Base-by-base conservation (phyloP, 345 rosid species). In the Boechera stricta region DNA sequence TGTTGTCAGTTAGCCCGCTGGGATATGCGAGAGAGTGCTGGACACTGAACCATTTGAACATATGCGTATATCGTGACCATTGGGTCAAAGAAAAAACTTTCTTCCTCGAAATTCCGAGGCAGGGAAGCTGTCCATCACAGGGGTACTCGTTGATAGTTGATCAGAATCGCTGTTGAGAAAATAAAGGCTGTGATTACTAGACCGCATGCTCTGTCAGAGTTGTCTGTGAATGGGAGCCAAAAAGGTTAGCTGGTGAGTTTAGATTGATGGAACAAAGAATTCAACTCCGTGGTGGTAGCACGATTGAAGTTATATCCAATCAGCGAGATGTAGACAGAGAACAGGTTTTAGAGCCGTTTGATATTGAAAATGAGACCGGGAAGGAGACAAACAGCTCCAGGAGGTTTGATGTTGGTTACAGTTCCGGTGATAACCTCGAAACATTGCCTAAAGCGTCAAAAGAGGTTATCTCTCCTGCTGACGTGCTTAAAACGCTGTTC, bases 401-500 rank as follows among this genome's bases (percentile, higher is more conserved):
- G 58, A 45, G 15, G 32, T 70, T 78, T 81, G 84, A 65, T 69
- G 83, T 77, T 81, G 84, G 65, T 68, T 69, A 73, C 13, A 53
- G 48, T 74, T 77, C 84, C 49, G 54, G 29, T 61, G 72, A 71
- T 11, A 78, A 61, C 71, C 81, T 21, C 15, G 74, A 80, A 41
- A 79, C 71, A 18, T 47, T 75, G 77, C 74, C 90, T 47, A 60
- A 58, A 68, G 74, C 69, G 45, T 73, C 85, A 9, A 82, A 63
- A 73, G 82, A 80, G 72, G 69, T 60, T 60, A 47, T 91, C 56
- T 87, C 93, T 79, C 63, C 84, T n/a, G 84, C 88, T 35, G 97
- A 91, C 77, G 89, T 96, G 65, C 84, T 91, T 77, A 96, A 91
- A 82, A 96, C 98, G 59, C 76, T 96, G 72, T 92, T 93, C 86